Evolutionary conservation across 2,329 filamentous ascomycete species (phyloP).

Genomic region (Colletotrichum navitas): DNA sequence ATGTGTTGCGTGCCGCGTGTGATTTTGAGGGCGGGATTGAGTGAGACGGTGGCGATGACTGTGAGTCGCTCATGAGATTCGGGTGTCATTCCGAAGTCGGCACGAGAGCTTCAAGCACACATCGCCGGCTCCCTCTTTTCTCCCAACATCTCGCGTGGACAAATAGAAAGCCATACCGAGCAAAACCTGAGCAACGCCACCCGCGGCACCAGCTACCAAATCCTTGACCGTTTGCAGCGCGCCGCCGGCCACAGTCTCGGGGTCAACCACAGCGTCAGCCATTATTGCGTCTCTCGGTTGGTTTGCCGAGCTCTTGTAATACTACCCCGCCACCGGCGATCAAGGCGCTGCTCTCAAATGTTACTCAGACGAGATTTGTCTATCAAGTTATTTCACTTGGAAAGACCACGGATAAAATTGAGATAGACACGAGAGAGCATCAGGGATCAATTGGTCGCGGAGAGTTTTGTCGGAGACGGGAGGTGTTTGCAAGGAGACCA

Average conservation of each 20-base stretch:
- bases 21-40: not conserved
- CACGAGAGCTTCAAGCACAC: constrained; percentile 70
- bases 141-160: not conserved
- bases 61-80: constrained; percentile 77
- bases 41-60: constrained; percentile 79
- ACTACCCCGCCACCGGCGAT: constrained; percentile 33
- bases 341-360: not conserved
- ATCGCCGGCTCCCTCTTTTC: constrained; percentile 14
- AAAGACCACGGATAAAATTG: not conserved
- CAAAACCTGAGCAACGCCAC: constrained; percentile 93
- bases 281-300: constrained; percentile 19
- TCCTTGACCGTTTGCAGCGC: constrained; percentile 82
- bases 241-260: constrained; percentile 46
- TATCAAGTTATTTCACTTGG: too few species aligned
- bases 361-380: not conserved
- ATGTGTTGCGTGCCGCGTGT: rapidly evolving
- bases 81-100: constrained; percentile 98
- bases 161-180: constrained; percentile 72
- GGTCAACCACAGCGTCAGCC: constrained; percentile 38
- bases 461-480: not conserved
- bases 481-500: not conserved
- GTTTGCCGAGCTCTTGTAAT: constrained; percentile 9
- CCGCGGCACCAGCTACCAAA: constrained; percentile 88
- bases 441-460: not conserved
- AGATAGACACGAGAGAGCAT: not conserved